Evolutionary conservation across 768 basidiomycete species (phyloP), one percentile per base, ranked within the genome.

Genomic region (Scleroderma citrinum): DNA sequence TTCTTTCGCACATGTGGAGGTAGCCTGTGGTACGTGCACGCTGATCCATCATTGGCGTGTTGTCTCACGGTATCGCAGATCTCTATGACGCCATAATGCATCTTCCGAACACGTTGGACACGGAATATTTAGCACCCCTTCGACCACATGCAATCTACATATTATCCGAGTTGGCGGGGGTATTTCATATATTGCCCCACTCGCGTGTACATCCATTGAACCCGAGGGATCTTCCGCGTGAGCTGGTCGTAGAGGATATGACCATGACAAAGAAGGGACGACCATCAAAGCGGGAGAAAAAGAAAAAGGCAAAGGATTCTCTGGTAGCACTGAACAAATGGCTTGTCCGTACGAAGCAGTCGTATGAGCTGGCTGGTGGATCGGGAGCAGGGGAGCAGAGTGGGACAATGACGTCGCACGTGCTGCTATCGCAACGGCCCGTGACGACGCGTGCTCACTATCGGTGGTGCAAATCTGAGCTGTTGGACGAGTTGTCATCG

Each of bases 151-250:
- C 71, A 10, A 62, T 72, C 21, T 76, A 76, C 41, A 64, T 87
- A 32, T 62, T 82, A 23, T 71, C 73, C 11, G 59, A 59, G 13
- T 68, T 92, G 29, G 73, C 73, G 23, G 60, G 69, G 13, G 71
- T 71, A 1, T 88, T 92, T 59, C 70, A 82, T 49, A 67, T 89
- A 42, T 65, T 84, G 24, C 88, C 89, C 0, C 56, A 57, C 32
- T 76, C 80, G 12, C 67, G 71, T 3, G 54, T 76, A 8, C 64
- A 68, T 21, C 67, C 85, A 0, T 68, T 77, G 59, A 81, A 77
- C 57, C 87, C 87, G 3, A 74, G 81, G n/a, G 66, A 66, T 21
- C 68, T 91, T 6, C 88, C 88, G 16, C 76, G 86, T 21, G 87
- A 89, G 56, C 66, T 80, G n/a, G 78, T 79, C 47, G 62, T 74